phyloP scores from a whole-genome alignment of 176 grass and related monocot genomes.

The Aegilops bicornis region DNA sequence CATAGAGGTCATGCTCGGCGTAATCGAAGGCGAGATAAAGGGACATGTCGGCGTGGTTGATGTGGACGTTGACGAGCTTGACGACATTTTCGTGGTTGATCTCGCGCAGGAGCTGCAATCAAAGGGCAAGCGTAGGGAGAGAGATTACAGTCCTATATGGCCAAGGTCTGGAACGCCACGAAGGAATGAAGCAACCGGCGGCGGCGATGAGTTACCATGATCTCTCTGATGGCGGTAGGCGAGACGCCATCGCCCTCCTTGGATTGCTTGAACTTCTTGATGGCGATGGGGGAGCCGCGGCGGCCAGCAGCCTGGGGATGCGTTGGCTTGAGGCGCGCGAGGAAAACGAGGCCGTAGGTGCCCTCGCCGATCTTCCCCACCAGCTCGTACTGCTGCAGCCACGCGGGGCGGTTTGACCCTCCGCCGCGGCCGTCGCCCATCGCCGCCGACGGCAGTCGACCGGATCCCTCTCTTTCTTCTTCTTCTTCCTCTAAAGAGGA shows the following conservation, averaged over 20 bases:
- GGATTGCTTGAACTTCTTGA: conserved; percentile 99
- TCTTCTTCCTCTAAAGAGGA: not conserved
- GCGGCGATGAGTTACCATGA: conserved; percentile 58
- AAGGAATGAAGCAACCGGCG: not conserved
- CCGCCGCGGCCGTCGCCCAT: conserved; percentile 85
- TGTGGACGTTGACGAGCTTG: conserved; percentile 99
- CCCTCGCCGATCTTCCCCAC: conserved; percentile 98
- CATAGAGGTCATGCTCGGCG: conserved; percentile 95
- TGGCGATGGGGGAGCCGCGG: conserved; percentile 85
- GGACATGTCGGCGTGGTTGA: conserved; percentile 98
- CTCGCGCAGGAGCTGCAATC: conserved; percentile 75
- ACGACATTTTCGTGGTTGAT: conserved; percentile 93
- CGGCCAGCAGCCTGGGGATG: conserved; percentile 41
- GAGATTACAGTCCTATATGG: conserved; percentile 40
- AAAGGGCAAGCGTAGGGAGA: not conserved
- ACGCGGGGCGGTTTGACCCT: conserved; percentile 68
- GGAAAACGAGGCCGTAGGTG: conserved; percentile 96
- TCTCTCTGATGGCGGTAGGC: conserved; percentile 94
- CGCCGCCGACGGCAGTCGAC: conserved; percentile 9
- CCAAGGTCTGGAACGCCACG: not conserved
- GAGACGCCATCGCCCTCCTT: conserved; percentile 69
- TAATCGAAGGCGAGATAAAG: conserved; percentile 98
- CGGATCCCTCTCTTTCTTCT: not conserved
- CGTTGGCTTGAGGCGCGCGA: conserved; percentile 64
- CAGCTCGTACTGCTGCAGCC: conserved; percentile 96